phyloP scores from a whole-genome alignment of 2,329 filamentous ascomycete genomes.

The Cladosporium sp. region DNA sequence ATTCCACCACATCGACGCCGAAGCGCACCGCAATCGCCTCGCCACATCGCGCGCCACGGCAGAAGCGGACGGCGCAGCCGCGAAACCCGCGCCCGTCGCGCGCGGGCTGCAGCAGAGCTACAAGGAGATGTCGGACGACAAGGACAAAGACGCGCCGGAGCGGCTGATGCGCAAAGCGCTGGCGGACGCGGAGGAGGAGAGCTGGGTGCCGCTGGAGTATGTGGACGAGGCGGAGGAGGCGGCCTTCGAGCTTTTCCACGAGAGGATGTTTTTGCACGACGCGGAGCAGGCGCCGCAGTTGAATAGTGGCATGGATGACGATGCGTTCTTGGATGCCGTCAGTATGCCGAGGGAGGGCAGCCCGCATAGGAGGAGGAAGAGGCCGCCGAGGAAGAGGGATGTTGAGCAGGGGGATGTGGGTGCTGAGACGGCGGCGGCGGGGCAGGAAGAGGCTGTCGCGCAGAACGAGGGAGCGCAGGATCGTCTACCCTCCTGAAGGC shows the following conservation, averaged over 20 bases:
- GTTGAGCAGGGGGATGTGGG: slow-evolving; percentile 3
- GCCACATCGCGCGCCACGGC: slow-evolving; percentile 36
- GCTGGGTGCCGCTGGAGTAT: slow-evolving; percentile 76
- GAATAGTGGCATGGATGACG: slow-evolving; percentile 52
- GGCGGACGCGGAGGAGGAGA: slow-evolving; percentile 72
- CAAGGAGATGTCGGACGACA: slow-evolving; percentile 50
- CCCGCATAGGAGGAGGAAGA: slow-evolving; percentile 35
- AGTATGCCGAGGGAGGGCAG: slow-evolving; percentile 47
- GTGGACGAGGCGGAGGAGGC: slow-evolving; percentile 73
- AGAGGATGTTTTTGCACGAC: slow-evolving; percentile 61
- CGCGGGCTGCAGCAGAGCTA: slow-evolving; percentile 22
- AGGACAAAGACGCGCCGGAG: slow-evolving; percentile 60
- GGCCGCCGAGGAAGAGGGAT: slow-evolving; percentile 25
- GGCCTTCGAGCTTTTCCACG: slow-evolving; percentile 72
- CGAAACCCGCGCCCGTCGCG: slow-evolving; percentile 38
- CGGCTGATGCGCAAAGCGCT: slow-evolving; percentile 65
- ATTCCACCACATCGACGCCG: slow-evolving; percentile 87
- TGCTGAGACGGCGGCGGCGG: slow-evolving; percentile 15
- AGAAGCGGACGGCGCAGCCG: slow-evolving; percentile 37
- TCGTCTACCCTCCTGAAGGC: slow-evolving; percentile 9
- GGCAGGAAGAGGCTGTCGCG: slow-evolving; percentile 9
- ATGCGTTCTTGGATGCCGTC: slow-evolving; percentile 60
- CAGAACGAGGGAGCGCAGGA: slow-evolving; percentile 7
- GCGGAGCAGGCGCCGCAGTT: slow-evolving; percentile 45
- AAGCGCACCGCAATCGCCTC: slow-evolving; percentile 64